These are phyloP conservation scores for Phascolomyces articulosus DNA, from an alignment of 371 early-diverging fungal species.

Conservation along the genomic window DNA sequence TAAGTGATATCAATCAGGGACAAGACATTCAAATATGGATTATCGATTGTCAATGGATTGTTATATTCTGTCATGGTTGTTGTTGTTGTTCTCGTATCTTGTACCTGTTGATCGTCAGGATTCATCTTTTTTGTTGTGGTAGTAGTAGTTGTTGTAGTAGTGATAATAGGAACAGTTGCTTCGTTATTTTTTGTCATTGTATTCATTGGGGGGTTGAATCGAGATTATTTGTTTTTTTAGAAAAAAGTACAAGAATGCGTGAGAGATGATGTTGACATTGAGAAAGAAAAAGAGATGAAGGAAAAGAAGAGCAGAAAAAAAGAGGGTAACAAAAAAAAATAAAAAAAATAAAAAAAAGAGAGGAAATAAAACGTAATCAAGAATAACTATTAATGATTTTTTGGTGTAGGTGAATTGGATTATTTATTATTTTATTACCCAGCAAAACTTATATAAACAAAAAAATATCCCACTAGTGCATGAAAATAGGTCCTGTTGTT, in stretches of 20 bases:
- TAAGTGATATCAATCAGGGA: conserved; percentile 7
- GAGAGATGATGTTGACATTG: background rate
- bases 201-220: background rate
- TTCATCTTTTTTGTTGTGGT: background rate
- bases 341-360: background rate
- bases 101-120: no score
- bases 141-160: background rate
- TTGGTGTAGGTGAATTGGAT: background rate
- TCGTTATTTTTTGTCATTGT: background rate
- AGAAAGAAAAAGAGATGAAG: background rate
- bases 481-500: background rate
- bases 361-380: background rate
- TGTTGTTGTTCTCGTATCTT: no score
- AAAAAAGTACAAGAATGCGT: background rate
- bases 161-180: background rate
- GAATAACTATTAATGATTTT: background rate
- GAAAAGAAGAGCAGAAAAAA: background rate
- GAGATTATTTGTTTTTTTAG: background rate
- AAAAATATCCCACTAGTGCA: background rate
- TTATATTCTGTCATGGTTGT: background rate
- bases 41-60: conserved; percentile 22
- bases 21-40: conserved; percentile 20
- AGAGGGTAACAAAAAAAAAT: background rate
- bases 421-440: conserved; percentile 1
- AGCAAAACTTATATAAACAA: conserved; percentile 1